Evolutionary conservation across 1,284 basidiomycete species (phyloP), one percentile per base, ranked within the genome.

Genomic region (Cryptococcus sp.): DNA sequence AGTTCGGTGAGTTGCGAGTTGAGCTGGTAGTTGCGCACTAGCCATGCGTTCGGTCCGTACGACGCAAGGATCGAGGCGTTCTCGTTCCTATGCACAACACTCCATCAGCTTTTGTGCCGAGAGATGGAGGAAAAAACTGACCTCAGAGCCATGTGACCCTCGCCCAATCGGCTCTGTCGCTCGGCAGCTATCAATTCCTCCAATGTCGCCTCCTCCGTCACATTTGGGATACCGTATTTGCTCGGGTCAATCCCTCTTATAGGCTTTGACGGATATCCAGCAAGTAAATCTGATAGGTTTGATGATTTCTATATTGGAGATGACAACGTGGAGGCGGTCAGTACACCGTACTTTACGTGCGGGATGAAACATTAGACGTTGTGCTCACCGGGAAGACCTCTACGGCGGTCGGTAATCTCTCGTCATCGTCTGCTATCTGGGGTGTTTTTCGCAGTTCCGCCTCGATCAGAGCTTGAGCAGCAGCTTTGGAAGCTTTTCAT

Each of bases 31-130:
- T 96, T 95, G 74, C 91, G 87, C 75, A 95, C 87, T 64, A 88
- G 85, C 90, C 91, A 96, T 11, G 89, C 87, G 80, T 97, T 96
- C 13, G 88, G 81, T 1, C 92, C 96, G 74, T 95, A 94, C 46
- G 86, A 87, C 73, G 91, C 87, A 44, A 97, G 80, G 20, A 99
- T 81, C 8, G 88, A 85, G 44, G 94, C 80, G 80, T 98, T 98
- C 44, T 88, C 87, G 67, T 90, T 86, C 65, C 91, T 93, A 35
- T 35, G 63, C 27, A 49, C 20, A 39, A 27, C 60, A 13, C 19
- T 13, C 10, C 13, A 19, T 48, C 35, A 17, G 25, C 13, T 19
- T 35, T 48, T n/a, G n/a, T n/a, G n/a, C n/a, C n/a, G n/a, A n/a
- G n/a, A n/a, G n/a, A n/a, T n/a, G n/a, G n/a, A n/a, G n/a, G n/a